Evolutionary conservation across 306 rosid genomes (phyloP).

Genomic region (Nissolia schottii): DNA sequence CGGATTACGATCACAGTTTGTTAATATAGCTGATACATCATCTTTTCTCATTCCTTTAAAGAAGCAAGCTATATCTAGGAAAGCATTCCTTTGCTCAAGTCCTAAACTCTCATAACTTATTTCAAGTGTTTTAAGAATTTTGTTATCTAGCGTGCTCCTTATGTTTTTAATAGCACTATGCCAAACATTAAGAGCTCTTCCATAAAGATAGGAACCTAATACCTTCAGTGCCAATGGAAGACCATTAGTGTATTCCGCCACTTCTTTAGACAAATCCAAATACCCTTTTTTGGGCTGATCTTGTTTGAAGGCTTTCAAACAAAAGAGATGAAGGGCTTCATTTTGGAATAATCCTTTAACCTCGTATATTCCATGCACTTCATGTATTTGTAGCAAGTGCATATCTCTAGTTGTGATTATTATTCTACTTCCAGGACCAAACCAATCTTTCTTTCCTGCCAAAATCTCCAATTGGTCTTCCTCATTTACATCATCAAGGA

Average conservation of each 20-base stretch:
- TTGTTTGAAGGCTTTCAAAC: background rate
- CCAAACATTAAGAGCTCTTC: background rate
- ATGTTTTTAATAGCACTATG: background rate
- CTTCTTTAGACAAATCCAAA: background rate
- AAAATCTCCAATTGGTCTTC: background rate
- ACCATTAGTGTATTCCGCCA: background rate
- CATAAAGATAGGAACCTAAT: background rate
- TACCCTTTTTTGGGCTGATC: background rate
- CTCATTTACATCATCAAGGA: background rate
- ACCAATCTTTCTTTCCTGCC: background rate
- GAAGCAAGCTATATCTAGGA: background rate
- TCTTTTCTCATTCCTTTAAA: background rate
- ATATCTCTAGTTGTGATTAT: slow-evolving; percentile 6
- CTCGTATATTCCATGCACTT: background rate
- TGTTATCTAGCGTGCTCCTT: background rate
- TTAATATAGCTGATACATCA: background rate
- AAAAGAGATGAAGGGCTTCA: background rate
- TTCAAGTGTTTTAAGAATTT: background rate
- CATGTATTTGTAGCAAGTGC: background rate
- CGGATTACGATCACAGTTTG: background rate
- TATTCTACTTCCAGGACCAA: slow-evolving; percentile 11
- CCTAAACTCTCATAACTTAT: background rate
- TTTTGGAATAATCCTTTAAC: background rate
- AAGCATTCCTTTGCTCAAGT: background rate
- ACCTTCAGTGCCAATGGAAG: slow-evolving; percentile 11